Conservation (phyloP, 1,284 basidiomycete genomes). For the Ustilago vetiveriae region DNA sequence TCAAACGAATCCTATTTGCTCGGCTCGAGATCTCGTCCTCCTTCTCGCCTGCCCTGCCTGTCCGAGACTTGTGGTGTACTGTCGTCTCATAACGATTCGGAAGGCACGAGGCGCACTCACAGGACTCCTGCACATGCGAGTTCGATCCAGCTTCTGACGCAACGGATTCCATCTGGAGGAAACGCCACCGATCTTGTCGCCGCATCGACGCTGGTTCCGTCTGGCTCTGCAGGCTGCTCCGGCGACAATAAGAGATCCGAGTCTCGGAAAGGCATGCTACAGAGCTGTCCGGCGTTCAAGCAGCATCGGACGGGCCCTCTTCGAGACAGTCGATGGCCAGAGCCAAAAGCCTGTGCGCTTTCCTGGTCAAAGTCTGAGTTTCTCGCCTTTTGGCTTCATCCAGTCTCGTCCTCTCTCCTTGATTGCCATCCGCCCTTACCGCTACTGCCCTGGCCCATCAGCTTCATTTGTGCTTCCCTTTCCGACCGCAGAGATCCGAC, state of each 20-base stretch:
- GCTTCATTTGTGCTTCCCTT: neutral
- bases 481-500: neutral
- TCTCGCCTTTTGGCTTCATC: neutral
- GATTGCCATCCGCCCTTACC: neutral
- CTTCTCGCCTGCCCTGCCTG: no score
- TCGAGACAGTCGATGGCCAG: neutral
- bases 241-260: neutral
- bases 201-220: neutral
- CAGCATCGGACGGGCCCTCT: neutral
- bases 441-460: no score
- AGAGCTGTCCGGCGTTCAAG: neutral
- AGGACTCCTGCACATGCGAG: no score
- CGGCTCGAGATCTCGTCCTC: no score
- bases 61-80: no score
- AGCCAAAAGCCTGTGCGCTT: neutral
- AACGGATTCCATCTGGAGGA: neutral
- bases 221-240: no score
- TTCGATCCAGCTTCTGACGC: neutral
- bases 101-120: no score
- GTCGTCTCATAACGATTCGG: no score
- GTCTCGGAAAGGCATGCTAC: neutral
- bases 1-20: no score
- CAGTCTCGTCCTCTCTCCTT: neutral
- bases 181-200: neutral
- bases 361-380: neutral